These are phyloP conservation scores for Ustilago trichophora DNA, from an alignment of 1,284 basidiomycete genomes.

Conservation along the genomic window DNA sequence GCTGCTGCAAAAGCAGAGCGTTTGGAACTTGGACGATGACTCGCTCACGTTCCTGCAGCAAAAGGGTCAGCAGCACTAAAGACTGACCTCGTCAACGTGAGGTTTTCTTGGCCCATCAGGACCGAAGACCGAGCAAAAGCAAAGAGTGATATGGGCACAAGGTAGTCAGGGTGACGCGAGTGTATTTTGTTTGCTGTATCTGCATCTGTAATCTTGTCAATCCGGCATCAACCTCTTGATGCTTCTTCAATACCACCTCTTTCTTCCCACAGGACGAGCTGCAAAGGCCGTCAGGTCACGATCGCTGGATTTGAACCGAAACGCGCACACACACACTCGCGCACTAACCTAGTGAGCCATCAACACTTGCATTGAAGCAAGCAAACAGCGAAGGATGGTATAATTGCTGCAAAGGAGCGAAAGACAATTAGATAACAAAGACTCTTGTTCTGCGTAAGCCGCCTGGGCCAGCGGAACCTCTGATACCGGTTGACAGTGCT, in stretches of 20 bases:
- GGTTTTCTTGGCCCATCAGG: too few species aligned
- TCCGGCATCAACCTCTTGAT: too few species aligned
- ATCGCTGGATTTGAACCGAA: too few species aligned
- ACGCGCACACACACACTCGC: too few species aligned
- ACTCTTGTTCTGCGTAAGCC: constrained; percentile 57
- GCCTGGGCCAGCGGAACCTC: constrained; percentile 52
- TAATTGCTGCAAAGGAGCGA: background rate
- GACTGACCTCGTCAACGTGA: too few species aligned
- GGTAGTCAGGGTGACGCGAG: background rate
- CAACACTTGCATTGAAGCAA: too few species aligned
- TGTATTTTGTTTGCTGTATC: background rate
- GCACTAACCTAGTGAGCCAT: too few species aligned
- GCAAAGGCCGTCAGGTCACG: too few species aligned
- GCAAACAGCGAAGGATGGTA: background rate
- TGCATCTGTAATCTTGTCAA: too few species aligned
- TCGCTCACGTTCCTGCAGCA: constrained; percentile 33
- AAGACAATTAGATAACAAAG: constrained; percentile 51
- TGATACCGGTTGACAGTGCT: constrained; percentile 37
- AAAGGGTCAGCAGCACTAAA: constrained; percentile 3
- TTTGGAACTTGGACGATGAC: constrained; percentile 44
- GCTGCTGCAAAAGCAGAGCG: constrained; percentile 41
- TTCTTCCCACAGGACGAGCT: too few species aligned
- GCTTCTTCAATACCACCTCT: too few species aligned
- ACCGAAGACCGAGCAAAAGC: background rate
- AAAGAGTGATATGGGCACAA: too few species aligned